Conservation (phyloP, 305 asterid species). For the Plantago coronopus region DNA sequence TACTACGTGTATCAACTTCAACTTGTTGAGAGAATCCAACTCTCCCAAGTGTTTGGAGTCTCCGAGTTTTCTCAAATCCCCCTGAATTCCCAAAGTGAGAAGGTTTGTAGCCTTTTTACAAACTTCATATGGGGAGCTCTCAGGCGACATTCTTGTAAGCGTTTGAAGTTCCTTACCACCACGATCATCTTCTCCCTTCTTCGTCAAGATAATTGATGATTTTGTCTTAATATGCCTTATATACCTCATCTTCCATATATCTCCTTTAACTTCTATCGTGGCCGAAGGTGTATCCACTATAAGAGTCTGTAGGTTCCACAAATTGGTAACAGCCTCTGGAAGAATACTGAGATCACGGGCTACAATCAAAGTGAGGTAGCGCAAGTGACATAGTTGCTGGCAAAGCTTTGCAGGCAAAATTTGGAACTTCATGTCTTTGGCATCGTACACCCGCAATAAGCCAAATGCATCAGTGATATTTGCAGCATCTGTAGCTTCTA, state of each 20-base stretch:
- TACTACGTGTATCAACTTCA: not conserved
- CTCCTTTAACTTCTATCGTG: not conserved
- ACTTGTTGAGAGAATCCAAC: not conserved
- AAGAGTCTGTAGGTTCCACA: not conserved
- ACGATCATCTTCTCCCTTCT: not conserved
- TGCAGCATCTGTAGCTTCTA: not conserved
- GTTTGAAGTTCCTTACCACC: not conserved
- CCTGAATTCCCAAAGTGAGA: not conserved
- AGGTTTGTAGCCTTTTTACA: not conserved
- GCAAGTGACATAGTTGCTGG: not conserved
- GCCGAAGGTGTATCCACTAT: not conserved
- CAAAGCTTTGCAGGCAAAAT: not conserved
- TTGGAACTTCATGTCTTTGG: not conserved
- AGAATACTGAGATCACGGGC: not conserved
- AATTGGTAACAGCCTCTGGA: not conserved
- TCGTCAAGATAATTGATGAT: not conserved
- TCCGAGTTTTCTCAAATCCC: not conserved
- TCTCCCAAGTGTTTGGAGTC: not conserved
- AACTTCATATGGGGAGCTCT: not conserved
- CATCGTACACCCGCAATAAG: not conserved
- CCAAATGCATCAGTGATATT: not conserved
- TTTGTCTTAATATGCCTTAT: not conserved
- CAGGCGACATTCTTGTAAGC: not conserved
- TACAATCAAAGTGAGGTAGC: not conserved
- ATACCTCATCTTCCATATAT: slow-evolving; percentile 6